These are phyloP conservation scores for Termitomyces sp. DNA, from an alignment of 768 basidiomycete species.

Conservation along the genomic window DNA sequence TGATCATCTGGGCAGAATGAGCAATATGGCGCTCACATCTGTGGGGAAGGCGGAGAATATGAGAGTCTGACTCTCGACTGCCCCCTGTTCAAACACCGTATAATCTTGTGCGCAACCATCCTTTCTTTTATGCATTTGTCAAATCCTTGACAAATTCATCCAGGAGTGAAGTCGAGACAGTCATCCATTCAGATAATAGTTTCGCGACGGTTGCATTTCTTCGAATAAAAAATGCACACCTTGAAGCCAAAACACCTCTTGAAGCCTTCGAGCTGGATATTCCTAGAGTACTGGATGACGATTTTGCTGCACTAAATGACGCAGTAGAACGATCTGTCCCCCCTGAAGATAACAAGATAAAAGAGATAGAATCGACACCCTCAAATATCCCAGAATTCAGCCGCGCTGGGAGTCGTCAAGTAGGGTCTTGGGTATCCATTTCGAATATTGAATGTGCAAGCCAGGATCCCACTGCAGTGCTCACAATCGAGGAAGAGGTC, in stretches of 20 bases:
- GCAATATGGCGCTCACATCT: constrained; percentile 87
- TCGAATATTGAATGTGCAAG: constrained; percentile 45
- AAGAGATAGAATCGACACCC: neutral
- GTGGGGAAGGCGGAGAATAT: constrained; percentile 98
- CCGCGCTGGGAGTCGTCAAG: constrained; percentile 19
- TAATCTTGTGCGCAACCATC: constrained; percentile 59
- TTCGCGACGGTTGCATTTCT: constrained; percentile 92
- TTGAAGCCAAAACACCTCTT: constrained; percentile 49
- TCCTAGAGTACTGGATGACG: constrained; percentile 54
- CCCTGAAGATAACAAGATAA: neutral
- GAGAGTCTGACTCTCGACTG: constrained; percentile 91
- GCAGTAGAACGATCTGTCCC: constrained; percentile 9
- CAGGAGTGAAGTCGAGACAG: constrained; percentile 63
- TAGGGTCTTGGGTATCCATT: constrained; percentile 69
- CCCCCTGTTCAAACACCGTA: constrained; percentile 78
- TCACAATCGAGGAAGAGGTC: constrained; percentile 70
- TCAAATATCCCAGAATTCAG: neutral
- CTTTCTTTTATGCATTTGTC: neutral
- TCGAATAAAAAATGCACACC: constrained; percentile 64
- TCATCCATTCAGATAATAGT: constrained; percentile 76
- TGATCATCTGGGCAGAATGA: constrained; percentile 48
- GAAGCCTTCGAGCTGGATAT: constrained; percentile 21
- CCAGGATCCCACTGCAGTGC: constrained; percentile 10
- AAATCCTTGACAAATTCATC: neutral
- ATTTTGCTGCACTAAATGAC: constrained; percentile 27